These are phyloP conservation scores for Leersia perrieri DNA, from an alignment of 176 grass and related monocot genomes.

Conservation along the genomic window DNA sequence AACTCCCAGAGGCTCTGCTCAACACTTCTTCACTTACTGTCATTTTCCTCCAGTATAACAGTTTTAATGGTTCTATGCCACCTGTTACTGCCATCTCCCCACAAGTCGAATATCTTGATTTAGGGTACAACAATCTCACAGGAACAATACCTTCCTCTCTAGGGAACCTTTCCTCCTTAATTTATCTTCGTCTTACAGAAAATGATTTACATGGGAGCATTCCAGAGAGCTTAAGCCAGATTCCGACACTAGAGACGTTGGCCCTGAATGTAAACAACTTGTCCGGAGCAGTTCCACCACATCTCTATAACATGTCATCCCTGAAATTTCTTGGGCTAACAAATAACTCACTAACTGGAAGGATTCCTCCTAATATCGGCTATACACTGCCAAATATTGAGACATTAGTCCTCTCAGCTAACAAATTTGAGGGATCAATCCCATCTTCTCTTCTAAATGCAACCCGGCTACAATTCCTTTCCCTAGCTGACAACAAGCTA, in stretches of 20 bases:
- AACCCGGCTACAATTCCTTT: background rate
- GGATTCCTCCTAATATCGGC: background rate
- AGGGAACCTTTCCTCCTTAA: slow-evolving; percentile 43
- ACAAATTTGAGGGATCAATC: slow-evolving; percentile 38
- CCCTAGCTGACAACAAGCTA: slow-evolving; percentile 6
- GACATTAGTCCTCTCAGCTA: background rate
- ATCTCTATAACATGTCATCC: slow-evolving; percentile 37
- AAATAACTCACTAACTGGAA: slow-evolving; percentile 23
- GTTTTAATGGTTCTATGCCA: slow-evolving; percentile 27
- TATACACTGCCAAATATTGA: slow-evolving; percentile 26
- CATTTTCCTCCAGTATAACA: slow-evolving; percentile 35
- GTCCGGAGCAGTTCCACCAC: slow-evolving; percentile 29
- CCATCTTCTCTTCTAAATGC: slow-evolving; percentile 41
- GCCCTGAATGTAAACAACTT: slow-evolving; percentile 16
- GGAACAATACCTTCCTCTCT: slow-evolving; percentile 55
- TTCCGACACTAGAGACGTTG: slow-evolving; percentile 12
- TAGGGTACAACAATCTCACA: slow-evolving; percentile 26
- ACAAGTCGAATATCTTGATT: slow-evolving; percentile 7
- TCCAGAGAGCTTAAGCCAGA: slow-evolving; percentile 39
- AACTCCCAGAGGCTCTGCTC: slow-evolving; percentile 45
- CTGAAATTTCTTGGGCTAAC: slow-evolving; percentile 5
- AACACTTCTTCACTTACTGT: slow-evolving; percentile 23
- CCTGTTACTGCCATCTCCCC: background rate
- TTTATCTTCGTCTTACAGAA: background rate
- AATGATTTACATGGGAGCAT: slow-evolving; percentile 49